A percentile compares a stretch with the other conserved stretches of the same genome.
phyloP scores from a whole-genome alignment of 2,329 filamentous ascomycete genomes.

The Aspergillus nomiae region DNA sequence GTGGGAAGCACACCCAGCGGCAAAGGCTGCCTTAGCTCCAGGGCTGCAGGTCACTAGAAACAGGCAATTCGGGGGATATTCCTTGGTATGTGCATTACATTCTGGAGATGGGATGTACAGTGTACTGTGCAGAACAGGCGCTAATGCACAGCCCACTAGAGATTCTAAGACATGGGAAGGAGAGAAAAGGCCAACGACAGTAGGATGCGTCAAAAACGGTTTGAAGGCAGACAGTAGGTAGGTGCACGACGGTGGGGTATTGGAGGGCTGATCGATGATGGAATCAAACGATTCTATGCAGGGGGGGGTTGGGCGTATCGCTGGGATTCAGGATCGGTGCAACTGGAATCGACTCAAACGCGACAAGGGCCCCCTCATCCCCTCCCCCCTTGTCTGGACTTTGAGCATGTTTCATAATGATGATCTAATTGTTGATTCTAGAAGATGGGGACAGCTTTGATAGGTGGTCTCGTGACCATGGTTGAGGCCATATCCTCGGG shows the following conservation, averaged over 20 bases:
- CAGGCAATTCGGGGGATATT: background rate
- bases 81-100: background rate
- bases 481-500: background rate
- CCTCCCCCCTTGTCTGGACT: background rate
- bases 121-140: background rate
- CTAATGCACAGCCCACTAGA: background rate
- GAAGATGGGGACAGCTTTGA: background rate
- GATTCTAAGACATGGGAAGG: background rate
- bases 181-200: background rate
- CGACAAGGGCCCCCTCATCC: background rate
- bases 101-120: background rate
- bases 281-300: background rate
- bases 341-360: background rate
- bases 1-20: background rate
- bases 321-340: background rate
- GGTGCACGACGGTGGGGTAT: background rate
- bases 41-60: background rate
- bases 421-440: background rate
- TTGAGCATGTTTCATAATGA: background rate
- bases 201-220: background rate
- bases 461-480: background rate
- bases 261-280: background rate
- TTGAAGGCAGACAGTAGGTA: background rate
- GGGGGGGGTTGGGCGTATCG: slow-evolving; percentile 2
- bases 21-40: background rate